Base-by-base conservation (phyloP, 2,329 filamentous ascomycete genomes). In the Colletotrichum caudatum region DNA sequence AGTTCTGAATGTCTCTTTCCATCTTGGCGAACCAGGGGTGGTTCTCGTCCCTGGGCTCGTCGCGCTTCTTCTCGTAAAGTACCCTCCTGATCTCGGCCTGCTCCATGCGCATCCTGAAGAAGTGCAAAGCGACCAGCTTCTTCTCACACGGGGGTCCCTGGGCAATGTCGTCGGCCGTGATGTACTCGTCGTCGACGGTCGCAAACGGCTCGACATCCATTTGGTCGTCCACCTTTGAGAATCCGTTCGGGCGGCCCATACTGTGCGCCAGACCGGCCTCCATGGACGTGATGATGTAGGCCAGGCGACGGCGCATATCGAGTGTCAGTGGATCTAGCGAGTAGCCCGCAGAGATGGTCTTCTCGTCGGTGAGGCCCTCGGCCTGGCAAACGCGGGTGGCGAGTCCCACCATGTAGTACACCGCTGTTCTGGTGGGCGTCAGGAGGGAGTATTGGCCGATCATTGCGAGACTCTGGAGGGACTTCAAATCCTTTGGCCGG, bases 371-470 rank as follows among this genome's bases (percentile, higher is more conserved):
- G 54, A 98, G 85, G 7, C 95, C 94, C 64, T 98, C 87, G 67
- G 97, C 94, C 78, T 98, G 95, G 78, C 93, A 94, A 62, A 99
- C 90, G 75, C 94, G 91, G 20, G 94, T 92, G 9, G 94, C 95
- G 26, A 97, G 88, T 8, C 96, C 96, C 57, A 98, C 90, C 61
- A 98, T 91, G 82, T 97, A 98, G 82, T 97, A 98, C 26, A 97
- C 92, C 20, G 95, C 94, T 6, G 94, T 97, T 72, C 95, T 87
- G 1, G 95, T 98, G 0, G 96, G 95, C 0, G 95, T 98, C 54
- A 98, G 84, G 26, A 98, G 86, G 0, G 96, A 98, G 80, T 98
- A 98, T 77, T 96, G 93, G 1, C 91, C 94, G 75, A 98, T 93
- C 20, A 99, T 83, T 4, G 92, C 88, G 66, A 98, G 90, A 76